Conservation (phyloP, 2,329 filamentous ascomycete genomes). For the Ceratocystis alfenasii region DNA sequence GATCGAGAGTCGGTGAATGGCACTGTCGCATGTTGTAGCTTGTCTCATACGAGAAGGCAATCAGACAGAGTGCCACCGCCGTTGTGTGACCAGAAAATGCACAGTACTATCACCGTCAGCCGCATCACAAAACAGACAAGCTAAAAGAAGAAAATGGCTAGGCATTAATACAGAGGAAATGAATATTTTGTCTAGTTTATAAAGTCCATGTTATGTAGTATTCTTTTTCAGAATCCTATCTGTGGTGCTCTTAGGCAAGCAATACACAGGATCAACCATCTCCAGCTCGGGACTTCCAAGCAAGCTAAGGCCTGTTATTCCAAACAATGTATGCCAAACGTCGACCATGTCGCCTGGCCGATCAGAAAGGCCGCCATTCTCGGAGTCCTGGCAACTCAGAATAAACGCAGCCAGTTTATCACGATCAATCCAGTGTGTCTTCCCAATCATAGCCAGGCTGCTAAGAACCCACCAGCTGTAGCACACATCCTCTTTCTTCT, state of each 20-base stretch:
- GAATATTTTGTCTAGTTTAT: too few species aligned
- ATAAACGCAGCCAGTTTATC: constrained; percentile 72
- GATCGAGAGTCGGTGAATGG: neutral
- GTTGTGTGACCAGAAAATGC: neutral
- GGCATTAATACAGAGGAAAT: too few species aligned
- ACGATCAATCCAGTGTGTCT: constrained; percentile 85
- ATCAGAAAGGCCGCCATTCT: constrained; percentile 77
- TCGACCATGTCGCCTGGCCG: constrained; percentile 90
- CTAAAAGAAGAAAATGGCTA: too few species aligned
- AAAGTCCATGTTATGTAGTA: neutral
- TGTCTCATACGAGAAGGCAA: neutral
- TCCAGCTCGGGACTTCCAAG: constrained; percentile 64
- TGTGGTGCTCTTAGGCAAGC: constrained; percentile 59
- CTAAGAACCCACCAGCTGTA: constrained; percentile 99
- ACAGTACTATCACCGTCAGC: too few species aligned
- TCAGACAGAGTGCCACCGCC: neutral
- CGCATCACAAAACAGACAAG: too few species aligned
- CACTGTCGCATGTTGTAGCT: neutral
- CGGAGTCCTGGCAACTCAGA: constrained; percentile 72
- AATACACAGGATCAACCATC: constrained; percentile 79
- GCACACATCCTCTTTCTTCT: constrained; percentile 93
- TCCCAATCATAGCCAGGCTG: constrained; percentile 77
- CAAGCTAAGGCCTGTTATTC: constrained; percentile 75
- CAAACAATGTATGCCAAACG: constrained; percentile 91
- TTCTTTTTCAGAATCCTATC: constrained; percentile 35